Conservation (phyloP, 495 filamentous ascomycete genomes). For the Xylaria bambusicola region DNA sequence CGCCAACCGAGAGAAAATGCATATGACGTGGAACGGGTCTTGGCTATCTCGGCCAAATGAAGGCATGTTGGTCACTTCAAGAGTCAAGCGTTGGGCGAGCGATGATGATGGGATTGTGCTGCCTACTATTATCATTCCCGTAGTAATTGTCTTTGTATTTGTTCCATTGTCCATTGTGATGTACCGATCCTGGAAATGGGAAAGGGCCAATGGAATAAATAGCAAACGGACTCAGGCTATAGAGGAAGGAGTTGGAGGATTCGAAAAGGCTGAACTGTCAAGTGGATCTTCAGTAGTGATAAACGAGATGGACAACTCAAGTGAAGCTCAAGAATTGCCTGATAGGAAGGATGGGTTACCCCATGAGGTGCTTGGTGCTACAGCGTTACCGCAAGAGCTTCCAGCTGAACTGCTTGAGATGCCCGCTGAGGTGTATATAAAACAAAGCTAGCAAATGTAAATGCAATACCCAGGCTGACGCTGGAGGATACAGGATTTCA, state of each 20-base stretch:
- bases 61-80: neutral
- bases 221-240: neutral
- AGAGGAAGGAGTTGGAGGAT: neutral
- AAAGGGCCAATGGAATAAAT: neutral
- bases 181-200: neutral
- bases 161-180: neutral
- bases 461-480: no score
- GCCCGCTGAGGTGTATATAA: neutral
- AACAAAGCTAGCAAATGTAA: neutral
- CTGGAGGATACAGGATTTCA: no score
- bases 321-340: neutral
- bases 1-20: no score
- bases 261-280: neutral
- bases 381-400: neutral
- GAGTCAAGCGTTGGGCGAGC: neutral
- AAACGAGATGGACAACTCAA: neutral
- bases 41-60: neutral
- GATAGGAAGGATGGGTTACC: neutral
- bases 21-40: no score
- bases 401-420: slow-evolving; percentile 1
- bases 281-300: neutral
- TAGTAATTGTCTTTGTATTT: neutral
- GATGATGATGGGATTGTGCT: neutral
- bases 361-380: neutral
- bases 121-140: neutral